A percentile compares a stretch with the other conserved stretches of the same genome.
phyloP scores from a whole-genome alignment of 1,284 basidiomycete genomes.

The Ceratobasidium sp. region DNA sequence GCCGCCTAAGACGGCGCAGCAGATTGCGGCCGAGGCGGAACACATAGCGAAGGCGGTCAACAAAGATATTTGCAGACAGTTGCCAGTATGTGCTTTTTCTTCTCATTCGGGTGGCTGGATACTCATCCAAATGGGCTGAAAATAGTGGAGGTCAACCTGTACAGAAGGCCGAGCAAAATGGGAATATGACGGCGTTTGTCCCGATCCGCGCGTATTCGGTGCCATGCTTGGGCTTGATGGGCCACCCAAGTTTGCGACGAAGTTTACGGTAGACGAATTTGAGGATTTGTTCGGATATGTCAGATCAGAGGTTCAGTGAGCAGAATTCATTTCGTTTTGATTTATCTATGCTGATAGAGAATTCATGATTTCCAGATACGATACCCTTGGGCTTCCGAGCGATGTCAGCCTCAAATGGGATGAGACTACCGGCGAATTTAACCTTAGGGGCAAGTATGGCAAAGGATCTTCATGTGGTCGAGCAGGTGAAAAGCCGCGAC shows the following conservation, averaged over 20 bases:
- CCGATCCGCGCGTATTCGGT: conserved; percentile 21
- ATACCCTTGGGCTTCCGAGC: conserved; percentile 20
- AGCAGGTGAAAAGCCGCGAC: too few species aligned
- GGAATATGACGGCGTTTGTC: conserved; percentile 13
- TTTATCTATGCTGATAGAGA: too few species aligned
- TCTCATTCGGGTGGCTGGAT: neutral
- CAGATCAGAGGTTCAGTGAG: neutral
- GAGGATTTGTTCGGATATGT: conserved; percentile 15
- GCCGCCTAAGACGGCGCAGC: conserved; percentile 9
- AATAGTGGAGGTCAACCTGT: conserved; percentile 27
- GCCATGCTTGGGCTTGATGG: conserved; percentile 4
- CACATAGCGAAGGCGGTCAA: neutral
- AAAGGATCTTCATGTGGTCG: neutral
- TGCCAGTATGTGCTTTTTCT: conserved; percentile 4
- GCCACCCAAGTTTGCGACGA: neutral
- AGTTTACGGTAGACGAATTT: conserved; percentile 31
- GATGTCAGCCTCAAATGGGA: conserved; percentile 42
- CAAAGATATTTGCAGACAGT: conserved; percentile 10
- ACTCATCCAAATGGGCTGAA: neutral
- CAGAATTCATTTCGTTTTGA: neutral
- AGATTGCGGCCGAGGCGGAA: conserved; percentile 6
- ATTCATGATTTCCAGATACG: conserved; percentile 2
- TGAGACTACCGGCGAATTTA: conserved; percentile 38
- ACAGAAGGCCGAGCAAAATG: conserved; percentile 1
- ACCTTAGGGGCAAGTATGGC: conserved; percentile 25